These are phyloP conservation scores for Solanum hybrid DNA, from an alignment of 305 asterid genomes.

Conservation along the genomic window DNA sequence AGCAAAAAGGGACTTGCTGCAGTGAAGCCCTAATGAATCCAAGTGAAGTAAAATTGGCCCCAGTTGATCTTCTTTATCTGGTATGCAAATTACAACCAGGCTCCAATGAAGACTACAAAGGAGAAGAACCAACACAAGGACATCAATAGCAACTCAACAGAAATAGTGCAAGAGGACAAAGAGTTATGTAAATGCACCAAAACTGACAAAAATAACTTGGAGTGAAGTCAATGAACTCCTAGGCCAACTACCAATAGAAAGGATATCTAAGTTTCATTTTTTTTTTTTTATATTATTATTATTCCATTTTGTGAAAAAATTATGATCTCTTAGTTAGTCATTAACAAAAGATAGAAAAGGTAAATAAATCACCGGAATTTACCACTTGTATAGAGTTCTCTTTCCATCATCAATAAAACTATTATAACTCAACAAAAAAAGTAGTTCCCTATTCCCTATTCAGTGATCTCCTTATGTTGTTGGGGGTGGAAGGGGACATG, in stretches of 20 bases:
- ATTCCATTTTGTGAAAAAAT: background rate
- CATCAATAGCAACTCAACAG: background rate
- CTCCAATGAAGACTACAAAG: constrained; percentile 84
- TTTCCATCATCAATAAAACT: background rate
- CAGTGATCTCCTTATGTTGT: background rate
- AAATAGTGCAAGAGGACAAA: background rate
- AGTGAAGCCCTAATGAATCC: constrained; percentile 81
- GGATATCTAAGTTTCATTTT: background rate
- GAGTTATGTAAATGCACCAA: background rate
- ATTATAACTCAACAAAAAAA: background rate
- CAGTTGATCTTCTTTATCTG: constrained; percentile 57
- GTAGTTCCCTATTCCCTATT: background rate
- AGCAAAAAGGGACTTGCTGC: constrained; percentile 45
- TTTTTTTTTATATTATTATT: too few relatives aligned
- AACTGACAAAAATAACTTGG: background rate
- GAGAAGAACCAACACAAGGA: constrained; percentile 18
- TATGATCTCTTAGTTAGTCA: background rate
- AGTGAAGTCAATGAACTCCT: background rate
- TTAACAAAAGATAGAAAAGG: background rate
- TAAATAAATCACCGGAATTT: background rate
- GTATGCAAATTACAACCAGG: constrained; percentile 82
- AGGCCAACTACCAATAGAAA: background rate
- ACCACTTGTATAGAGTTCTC: background rate
- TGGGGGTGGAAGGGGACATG: background rate
- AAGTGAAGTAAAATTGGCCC: constrained; percentile 78